Percentiles rank a stretch among this genome's conserved stretches.
Conservation (phyloP, 257 asterid genomes). For the Fraxinus quadrangulata region DNA sequence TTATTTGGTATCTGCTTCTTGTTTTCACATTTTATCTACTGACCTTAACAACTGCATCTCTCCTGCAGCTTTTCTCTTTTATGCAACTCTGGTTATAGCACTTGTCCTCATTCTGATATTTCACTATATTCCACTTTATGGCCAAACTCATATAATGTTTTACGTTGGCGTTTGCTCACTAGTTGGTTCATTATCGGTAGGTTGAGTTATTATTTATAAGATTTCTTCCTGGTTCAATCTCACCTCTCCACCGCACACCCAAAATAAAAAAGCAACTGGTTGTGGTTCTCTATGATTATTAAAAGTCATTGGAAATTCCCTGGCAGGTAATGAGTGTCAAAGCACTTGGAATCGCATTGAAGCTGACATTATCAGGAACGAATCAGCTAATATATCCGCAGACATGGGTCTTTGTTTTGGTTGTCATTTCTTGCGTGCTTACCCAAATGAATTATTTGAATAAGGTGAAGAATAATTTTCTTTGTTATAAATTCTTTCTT, state of each 20-base stretch:
- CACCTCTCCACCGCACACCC: background rate
- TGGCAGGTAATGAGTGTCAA: slow-evolving; percentile 55
- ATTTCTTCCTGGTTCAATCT: slow-evolving; percentile 3
- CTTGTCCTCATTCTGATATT: slow-evolving; percentile 53
- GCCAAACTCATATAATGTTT: slow-evolving; percentile 79
- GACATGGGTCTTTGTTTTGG: slow-evolving; percentile 47
- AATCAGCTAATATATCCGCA: slow-evolving; percentile 53
- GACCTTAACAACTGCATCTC: slow-evolving; percentile 31
- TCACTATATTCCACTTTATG: slow-evolving; percentile 64
- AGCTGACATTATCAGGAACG: slow-evolving; percentile 48
- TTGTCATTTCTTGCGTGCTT: slow-evolving; percentile 40
- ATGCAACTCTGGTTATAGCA: slow-evolving; percentile 58
- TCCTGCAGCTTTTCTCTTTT: slow-evolving; percentile 66
- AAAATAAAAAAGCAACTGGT: background rate
- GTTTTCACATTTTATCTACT: slow-evolving; percentile 6
- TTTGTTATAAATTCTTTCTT: background rate
- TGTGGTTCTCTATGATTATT: background rate
- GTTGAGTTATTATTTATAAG: slow-evolving; percentile 32
- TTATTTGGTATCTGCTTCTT: slow-evolving; percentile 16
- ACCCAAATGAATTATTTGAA: slow-evolving; percentile 54
- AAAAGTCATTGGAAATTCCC: slow-evolving; percentile 1
- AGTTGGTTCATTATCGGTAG: slow-evolving; percentile 89
- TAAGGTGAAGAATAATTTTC: slow-evolving; percentile 34
- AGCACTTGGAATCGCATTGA: slow-evolving; percentile 55
- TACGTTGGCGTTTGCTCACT: slow-evolving; percentile 75